Base-by-base conservation (phyloP, 2,329 filamentous ascomycete genomes). In the Lachnellula occidentalis region DNA sequence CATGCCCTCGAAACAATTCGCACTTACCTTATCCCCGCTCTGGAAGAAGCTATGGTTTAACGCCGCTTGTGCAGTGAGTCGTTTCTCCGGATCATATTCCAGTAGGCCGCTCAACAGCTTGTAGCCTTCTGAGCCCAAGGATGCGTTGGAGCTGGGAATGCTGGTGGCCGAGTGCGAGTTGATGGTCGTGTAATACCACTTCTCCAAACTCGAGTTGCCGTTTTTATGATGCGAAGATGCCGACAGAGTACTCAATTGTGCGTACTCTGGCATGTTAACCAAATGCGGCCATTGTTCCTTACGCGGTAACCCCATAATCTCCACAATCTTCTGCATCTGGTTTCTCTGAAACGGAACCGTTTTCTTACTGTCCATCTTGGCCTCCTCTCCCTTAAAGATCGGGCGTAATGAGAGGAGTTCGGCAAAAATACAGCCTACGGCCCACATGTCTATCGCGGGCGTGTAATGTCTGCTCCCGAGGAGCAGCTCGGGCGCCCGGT, bases 291-390 rank as follows among this genome's bases (percentile, higher is more conserved):
- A 99, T 24, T 85, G 82, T 48, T 95, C 89, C 66, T 92, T 92
- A 6, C 82, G 90, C 0, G 94, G 94, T 61, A 96, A 75, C 31
- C 94, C 94, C 76, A 99, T 86, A 59, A 99, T 91, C 68, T 99
- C 94, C 37, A 96, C 90, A 64, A 99, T 99, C 73, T 96, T 96
- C 68, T 94, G 90, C 92, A 99, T 97, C 74, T 99, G 94, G 66
- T 96, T 96, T 14, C 92, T 83, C 72, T 99, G 94, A 64, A 99
- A 99, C 0, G 94, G 94, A 0, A 97, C 92, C 0, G 89, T 94
- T 74, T 97, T 97, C 73, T 99, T 99, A 64, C 83, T 89, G 71
- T 99, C 94, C 88, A 97, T 96, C 74, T 99, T 99, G 15, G 94
- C 94, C 72, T 99, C 94, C 68, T 99, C 94, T 0, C 94, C 94